Evolutionary conservation across 345 rosid genomes (phyloP), one percentile per base, ranked within the genome.

Genomic region (Dimocarpus longan): DNA sequence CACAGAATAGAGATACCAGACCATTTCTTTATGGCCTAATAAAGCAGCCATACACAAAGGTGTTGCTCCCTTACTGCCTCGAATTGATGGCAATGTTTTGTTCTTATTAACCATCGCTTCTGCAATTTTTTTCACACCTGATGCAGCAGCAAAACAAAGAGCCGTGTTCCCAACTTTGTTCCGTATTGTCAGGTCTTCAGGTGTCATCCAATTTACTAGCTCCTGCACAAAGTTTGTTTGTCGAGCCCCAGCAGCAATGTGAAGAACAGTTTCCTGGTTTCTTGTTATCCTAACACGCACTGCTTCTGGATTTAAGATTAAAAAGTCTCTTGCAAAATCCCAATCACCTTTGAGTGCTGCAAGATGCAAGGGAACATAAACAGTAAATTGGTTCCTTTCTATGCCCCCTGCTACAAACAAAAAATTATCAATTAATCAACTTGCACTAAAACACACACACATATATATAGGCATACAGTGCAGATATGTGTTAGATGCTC

Each of bases 311-410:
- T 82, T 74, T 60, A 32, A 69, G 66, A 43, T 56, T 6, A 83
- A 70, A 71, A 81, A 83, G 26, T 70, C 79, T 77, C 80, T 79
- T 12, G 84, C 92, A 39, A 42, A 79, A 78, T 59, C 73, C 90
- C 89, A 85, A 9, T 88, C 80, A 78, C 88, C 89, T 80, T 82
- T 84, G 28, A 81, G 70, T 19, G 88, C 81, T 21, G 90, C 81
- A 9, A 78, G 89, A 69, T 78, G 82, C 52, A 87, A 75, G 21
- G 88, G 85, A 12, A 79, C 82, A 73, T 80, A 78, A 40, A 71
- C 43, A 59, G 81, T 46, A 42, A 66, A 37, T 5, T 21, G 15
- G 26, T 8, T 54, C 66, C 76, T 8, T 0, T 21, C 28, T 0
- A 8, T 73, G n/a, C 42, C 48, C 48, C 72, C 72, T 71, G 68